phyloP scores from a whole-genome alignment of 2,329 filamentous ascomycete genomes.

The Magnaporthales sp. region DNA sequence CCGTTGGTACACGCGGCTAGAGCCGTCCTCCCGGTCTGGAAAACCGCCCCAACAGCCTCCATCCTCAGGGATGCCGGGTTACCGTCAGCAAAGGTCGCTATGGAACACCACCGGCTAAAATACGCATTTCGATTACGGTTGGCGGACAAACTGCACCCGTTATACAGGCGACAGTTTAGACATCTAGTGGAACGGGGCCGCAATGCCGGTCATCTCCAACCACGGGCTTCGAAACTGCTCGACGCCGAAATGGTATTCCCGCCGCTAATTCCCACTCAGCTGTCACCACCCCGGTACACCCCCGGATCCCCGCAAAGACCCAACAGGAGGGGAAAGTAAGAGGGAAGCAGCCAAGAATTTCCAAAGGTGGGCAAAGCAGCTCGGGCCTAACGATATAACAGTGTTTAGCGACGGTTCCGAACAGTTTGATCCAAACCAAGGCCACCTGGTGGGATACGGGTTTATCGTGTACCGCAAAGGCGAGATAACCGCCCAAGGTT shows the following conservation, averaged over 20 bases:
- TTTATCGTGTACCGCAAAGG: not conserved
- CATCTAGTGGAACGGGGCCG: not conserved
- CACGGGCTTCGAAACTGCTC: not conserved
- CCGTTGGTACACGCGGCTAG: not conserved
- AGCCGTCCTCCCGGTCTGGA: not conserved
- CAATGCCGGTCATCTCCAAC: not conserved
- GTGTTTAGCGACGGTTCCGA: not conserved
- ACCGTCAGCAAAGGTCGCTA: not conserved
- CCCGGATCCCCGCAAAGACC: slow-evolving; percentile 1
- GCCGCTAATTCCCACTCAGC: not conserved
- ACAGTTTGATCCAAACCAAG: not conserved
- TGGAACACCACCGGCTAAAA: not conserved
- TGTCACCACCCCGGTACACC: not conserved
- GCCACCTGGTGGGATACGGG: not conserved
- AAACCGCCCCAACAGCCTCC: not conserved
- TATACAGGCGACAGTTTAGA: not conserved
- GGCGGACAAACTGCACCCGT: not conserved
- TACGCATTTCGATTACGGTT: not conserved
- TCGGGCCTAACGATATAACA: not conserved
- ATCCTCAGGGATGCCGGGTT: not conserved
- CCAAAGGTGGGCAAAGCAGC: not conserved
- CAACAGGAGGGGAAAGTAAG: not conserved
- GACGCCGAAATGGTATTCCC: not conserved
- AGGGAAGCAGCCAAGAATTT: not conserved
- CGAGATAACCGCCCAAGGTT: not conserved